phyloP scores from a whole-genome alignment of 192 early-diverging fungal genomes.

The Linnemannia elongata region DNA sequence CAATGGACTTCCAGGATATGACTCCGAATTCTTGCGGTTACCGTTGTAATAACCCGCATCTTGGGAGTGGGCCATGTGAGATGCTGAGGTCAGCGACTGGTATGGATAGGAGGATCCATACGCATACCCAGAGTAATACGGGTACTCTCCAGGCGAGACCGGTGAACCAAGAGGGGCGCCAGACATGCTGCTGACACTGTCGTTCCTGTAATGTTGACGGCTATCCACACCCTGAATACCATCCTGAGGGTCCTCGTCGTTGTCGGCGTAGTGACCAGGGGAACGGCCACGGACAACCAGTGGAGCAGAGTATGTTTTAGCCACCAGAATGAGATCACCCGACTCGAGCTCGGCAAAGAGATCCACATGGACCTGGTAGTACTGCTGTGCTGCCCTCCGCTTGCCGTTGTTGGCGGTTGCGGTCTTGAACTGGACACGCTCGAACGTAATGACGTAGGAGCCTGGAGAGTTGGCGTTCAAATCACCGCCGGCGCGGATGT shows the following conservation, averaged over 20 bases:
- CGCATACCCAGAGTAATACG: constrained; percentile 32
- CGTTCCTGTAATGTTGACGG: constrained; percentile 45
- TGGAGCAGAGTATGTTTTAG: constrained; percentile 79
- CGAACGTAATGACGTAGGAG: constrained; percentile 80
- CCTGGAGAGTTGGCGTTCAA: constrained; percentile 57
- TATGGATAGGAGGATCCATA: constrained; percentile 51
- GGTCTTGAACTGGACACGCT: constrained; percentile 96
- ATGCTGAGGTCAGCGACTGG: constrained; percentile 44
- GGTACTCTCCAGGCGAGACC: constrained; percentile 29
- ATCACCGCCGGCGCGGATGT: constrained; percentile 71
- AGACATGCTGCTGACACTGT: constrained; percentile 42
- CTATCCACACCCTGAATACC: not conserved
- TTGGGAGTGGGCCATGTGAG: constrained; percentile 42
- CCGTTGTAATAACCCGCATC: constrained; percentile 30
- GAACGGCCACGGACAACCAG: constrained; percentile 94
- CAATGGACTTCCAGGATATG: constrained; percentile 46
- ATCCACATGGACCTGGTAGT: constrained; percentile 86
- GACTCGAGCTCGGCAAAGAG: constrained; percentile 80
- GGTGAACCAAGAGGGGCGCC: constrained; percentile 33
- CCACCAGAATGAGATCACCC: constrained; percentile 70
- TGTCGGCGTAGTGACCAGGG: constrained; percentile 94
- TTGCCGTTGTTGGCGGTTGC: constrained; percentile 97
- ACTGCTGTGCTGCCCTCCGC: constrained; percentile 94
- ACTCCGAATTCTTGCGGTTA: constrained; percentile 36
- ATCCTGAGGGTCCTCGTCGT: constrained; percentile 41